These are phyloP conservation scores for Trichoderma simmonsii DNA, from an alignment of 2,329 filamentous ascomycete species.

Conservation along the genomic window DNA sequence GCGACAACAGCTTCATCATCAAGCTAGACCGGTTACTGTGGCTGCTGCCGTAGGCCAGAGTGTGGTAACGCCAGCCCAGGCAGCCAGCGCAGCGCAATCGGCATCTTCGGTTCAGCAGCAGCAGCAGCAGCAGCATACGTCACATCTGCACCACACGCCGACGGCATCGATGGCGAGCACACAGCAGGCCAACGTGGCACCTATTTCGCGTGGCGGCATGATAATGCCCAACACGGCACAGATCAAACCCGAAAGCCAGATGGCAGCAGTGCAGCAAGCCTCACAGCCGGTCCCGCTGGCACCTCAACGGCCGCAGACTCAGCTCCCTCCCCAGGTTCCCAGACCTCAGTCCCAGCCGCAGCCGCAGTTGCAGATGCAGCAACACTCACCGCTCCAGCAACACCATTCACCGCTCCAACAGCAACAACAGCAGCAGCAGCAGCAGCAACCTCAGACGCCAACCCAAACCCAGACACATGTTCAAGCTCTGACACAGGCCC, in stretches of 20 bases:
- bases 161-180: not conserved
- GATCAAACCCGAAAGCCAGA: slow-evolving; percentile 27
- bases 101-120: slow-evolving; percentile 19
- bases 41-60: slow-evolving; percentile 28
- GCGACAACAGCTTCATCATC: slow-evolving; percentile 38
- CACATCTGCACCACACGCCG: slow-evolving; percentile 23
- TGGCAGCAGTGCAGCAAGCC: slow-evolving; percentile 31
- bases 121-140: slow-evolving; percentile 16
- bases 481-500: not conserved
- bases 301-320: slow-evolving; percentile 28
- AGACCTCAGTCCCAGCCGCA: slow-evolving; percentile 22
- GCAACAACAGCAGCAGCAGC: slow-evolving; percentile 11
- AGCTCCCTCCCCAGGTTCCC: slow-evolving; percentile 31
- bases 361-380: slow-evolving; percentile 21
- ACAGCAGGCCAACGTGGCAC: not conserved
- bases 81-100: slow-evolving; percentile 30
- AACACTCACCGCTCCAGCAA: slow-evolving; percentile 15
- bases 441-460: slow-evolving; percentile 27
- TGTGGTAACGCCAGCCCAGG: slow-evolving; percentile 35
- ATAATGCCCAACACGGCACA: slow-evolving; percentile 21
- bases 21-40: slow-evolving; percentile 27
- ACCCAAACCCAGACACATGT: slow-evolving; percentile 27
- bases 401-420: slow-evolving; percentile 4
- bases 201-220: slow-evolving; percentile 1
- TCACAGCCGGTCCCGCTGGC: slow-evolving; percentile 30